phyloP scores from a whole-genome alignment of 257 asterid species.

The Handroanthus guayacan region DNA sequence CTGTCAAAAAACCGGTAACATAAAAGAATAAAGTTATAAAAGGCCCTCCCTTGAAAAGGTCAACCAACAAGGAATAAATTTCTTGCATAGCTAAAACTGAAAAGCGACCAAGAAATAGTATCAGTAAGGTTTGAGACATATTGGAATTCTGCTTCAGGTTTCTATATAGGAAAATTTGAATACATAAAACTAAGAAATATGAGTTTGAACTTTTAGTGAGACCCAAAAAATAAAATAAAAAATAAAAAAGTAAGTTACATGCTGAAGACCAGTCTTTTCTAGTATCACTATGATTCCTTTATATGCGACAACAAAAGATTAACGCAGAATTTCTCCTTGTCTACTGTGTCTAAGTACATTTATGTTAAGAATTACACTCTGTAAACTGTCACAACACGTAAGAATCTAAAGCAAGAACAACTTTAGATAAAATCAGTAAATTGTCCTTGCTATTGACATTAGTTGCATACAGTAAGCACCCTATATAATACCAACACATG shows the following conservation, averaged over 20 bases:
- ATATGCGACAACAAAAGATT: constrained; percentile 4
- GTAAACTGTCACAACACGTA: not conserved
- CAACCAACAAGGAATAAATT: not conserved
- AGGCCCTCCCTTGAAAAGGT: not conserved
- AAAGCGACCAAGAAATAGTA: constrained; percentile 1
- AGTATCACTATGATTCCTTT: constrained; percentile 2
- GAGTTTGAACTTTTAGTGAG: not conserved
- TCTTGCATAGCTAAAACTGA: not conserved
- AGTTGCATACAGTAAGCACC: not conserved
- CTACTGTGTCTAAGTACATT: constrained; percentile 20
- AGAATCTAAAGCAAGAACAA: not conserved
- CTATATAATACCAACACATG: not conserved
- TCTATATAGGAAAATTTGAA: not conserved
- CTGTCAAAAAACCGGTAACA: not conserved
- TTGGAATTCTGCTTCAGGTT: constrained; percentile 12
- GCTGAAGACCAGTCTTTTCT: constrained; percentile 19
- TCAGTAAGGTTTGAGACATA: not conserved
- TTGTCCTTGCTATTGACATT: not conserved
- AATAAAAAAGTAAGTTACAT: not conserved
- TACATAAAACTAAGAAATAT: not conserved
- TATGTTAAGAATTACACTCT: not conserved
- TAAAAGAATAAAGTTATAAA: not conserved
- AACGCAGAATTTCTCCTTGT: not conserved
- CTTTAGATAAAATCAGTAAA: not conserved
- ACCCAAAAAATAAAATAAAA: constrained; percentile 3